Percentiles rank a stretch among this genome's conserved stretches.
Evolutionary conservation across 2,329 filamentous ascomycete genomes (phyloP).

Genomic region (Aspergillus jensenii): DNA sequence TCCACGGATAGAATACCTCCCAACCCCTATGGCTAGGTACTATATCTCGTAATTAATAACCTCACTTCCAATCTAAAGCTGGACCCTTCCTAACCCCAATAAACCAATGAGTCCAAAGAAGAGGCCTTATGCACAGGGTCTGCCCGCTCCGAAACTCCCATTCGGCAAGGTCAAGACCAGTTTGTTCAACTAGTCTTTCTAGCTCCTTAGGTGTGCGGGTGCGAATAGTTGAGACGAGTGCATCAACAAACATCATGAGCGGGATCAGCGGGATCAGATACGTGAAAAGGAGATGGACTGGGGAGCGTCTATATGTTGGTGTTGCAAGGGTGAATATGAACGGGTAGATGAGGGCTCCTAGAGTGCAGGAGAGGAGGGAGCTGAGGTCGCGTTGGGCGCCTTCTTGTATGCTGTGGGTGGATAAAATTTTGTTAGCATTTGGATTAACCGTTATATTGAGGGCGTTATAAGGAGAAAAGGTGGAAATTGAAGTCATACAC

Average conservation of each 20-base stretch:
- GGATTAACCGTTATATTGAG: not conserved
- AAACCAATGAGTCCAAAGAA: not conserved
- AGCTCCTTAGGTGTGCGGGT: not conserved
- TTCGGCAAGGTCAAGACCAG: not conserved
- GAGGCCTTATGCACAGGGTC: not conserved
- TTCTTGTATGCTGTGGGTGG: not conserved
- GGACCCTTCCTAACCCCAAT: not conserved
- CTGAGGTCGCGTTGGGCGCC: not conserved
- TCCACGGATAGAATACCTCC: too few relatives aligned
- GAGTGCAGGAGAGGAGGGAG: not conserved
- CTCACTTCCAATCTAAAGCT: too few relatives aligned
- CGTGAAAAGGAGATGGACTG: not conserved
- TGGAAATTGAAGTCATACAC: not conserved
- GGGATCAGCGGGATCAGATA: not conserved
- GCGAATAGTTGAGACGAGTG: not conserved
- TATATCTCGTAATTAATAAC: too few relatives aligned
- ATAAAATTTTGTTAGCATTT: not conserved
- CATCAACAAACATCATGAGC: not conserved
- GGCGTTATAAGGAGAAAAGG: not conserved
- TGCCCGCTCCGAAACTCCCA: not conserved
- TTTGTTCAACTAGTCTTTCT: not conserved
- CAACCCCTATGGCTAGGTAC: too few relatives aligned
- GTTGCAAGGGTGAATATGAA: not conserved
- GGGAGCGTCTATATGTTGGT: not conserved
- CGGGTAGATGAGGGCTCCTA: not conserved